A percentile compares a stretch with the other conserved stretches of the same genome.
Conservation (phyloP, 345 rosid species). For the Gossypium mustelinum region DNA sequence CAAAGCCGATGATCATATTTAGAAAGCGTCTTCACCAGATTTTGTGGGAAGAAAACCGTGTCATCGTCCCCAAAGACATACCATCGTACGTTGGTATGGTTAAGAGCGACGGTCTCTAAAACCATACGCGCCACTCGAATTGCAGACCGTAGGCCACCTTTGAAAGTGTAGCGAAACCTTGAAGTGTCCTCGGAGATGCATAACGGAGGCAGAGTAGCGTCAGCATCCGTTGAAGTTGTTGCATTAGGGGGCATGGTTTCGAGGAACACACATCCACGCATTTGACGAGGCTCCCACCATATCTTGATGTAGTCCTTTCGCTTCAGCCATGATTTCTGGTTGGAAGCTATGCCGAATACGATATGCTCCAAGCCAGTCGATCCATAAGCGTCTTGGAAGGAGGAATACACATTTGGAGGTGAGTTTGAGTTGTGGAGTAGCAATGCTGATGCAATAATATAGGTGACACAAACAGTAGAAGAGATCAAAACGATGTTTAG, state of each 20-base stretch:
- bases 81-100: slow-evolving; percentile 64
- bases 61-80: slow-evolving; percentile 85
- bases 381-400: slow-evolving; percentile 22
- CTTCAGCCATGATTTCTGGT: slow-evolving; percentile 43
- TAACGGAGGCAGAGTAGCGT: slow-evolving; percentile 47
- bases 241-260: slow-evolving; percentile 32
- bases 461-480: slow-evolving; percentile 40
- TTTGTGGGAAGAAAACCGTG: slow-evolving; percentile 62
- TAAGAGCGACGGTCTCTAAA: slow-evolving; percentile 49
- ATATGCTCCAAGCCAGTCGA: slow-evolving; percentile 47
- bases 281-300: slow-evolving; percentile 64
- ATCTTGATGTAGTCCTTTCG: slow-evolving; percentile 58
- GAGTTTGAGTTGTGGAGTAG: slow-evolving; percentile 34
- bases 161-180: slow-evolving; percentile 53
- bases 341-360: slow-evolving; percentile 70
- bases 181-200: slow-evolving; percentile 75
- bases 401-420: slow-evolving; percentile 18
- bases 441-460: slow-evolving; percentile 41
- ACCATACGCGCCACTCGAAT: slow-evolving; percentile 71
- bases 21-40: slow-evolving; percentile 64
- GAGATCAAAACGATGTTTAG: slow-evolving; percentile 33
- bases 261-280: slow-evolving; percentile 76
- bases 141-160: slow-evolving; percentile 59
- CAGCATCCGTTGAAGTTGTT: slow-evolving; percentile 16
- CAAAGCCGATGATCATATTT: slow-evolving; percentile 73